Evolutionary conservation across 2,329 filamentous ascomycete genomes (phyloP).

Genomic region (Chrysoporthe puriensis): DNA sequence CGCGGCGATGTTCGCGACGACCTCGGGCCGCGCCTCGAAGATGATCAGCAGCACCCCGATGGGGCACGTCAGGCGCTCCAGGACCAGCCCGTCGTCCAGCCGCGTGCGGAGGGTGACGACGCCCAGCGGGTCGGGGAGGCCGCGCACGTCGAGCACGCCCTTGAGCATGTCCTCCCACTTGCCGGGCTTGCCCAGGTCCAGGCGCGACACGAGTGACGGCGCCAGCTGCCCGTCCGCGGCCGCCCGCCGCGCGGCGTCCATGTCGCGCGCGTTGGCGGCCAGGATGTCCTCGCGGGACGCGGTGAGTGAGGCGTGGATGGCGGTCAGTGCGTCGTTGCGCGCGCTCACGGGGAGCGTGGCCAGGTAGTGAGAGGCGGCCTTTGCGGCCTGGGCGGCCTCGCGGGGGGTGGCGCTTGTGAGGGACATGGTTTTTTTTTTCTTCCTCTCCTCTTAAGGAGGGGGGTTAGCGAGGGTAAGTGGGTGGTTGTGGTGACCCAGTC

Average conservation of each 20-base stretch:
- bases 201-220: constrained; percentile 80
- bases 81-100: constrained; percentile 81
- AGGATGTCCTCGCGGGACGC: constrained; percentile 75
- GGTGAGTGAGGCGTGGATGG: constrained; percentile 78
- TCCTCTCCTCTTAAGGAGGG: too few relatives aligned
- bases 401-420: constrained; percentile 82
- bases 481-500: neutral
- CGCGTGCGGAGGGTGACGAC: constrained; percentile 81
- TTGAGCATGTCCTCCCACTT: constrained; percentile 99
- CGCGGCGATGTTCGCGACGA: constrained; percentile 97
- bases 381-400: constrained; percentile 77
- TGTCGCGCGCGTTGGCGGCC: constrained; percentile 82
- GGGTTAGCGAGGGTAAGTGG: neutral
- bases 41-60: constrained; percentile 98
- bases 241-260: constrained; percentile 73
- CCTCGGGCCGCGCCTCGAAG: constrained; percentile 95
- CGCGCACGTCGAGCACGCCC: constrained; percentile 86
- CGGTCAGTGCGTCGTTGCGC: constrained; percentile 82
- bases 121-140: constrained; percentile 89
- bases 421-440: constrained; percentile 65
- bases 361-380: constrained; percentile 79
- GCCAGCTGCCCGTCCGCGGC: constrained; percentile 77
- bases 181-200: constrained; percentile 83
- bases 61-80: constrained; percentile 89
- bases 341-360: constrained; percentile 76